phyloP scores from a whole-genome alignment of 768 basidiomycete species.

The Lyophyllum shimeji region DNA sequence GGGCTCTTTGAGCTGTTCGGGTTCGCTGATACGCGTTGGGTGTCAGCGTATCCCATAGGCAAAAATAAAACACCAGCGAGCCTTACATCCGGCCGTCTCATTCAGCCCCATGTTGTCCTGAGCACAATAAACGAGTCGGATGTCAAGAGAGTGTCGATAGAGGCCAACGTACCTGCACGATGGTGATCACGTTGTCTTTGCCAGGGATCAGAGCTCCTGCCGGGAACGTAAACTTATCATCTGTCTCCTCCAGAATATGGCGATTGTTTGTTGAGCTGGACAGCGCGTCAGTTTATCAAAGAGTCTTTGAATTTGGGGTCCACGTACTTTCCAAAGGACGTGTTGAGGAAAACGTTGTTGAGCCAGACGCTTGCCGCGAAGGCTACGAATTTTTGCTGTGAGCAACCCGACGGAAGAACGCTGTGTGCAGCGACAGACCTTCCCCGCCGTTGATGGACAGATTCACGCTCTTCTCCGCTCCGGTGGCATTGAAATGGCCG shows the following conservation, averaged over 20 bases:
- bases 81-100: slow-evolving; percentile 50
- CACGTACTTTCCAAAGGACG: slow-evolving; percentile 72
- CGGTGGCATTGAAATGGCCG: slow-evolving; percentile 71
- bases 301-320: background rate
- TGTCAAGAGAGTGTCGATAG: background rate
- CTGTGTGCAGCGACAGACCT: slow-evolving; percentile 37
- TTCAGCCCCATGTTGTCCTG: slow-evolving; percentile 83
- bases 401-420: background rate
- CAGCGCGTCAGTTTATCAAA: background rate
- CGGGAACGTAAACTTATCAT: slow-evolving; percentile 66
- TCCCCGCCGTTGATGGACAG: slow-evolving; percentile 80
- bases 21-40: slow-evolving; percentile 24
- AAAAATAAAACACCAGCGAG: background rate
- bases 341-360: slow-evolving; percentile 68
- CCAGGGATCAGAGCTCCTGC: slow-evolving; percentile 46
- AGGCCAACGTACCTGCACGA: slow-evolving; percentile 59
- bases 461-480: slow-evolving; percentile 61
- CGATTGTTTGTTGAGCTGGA: slow-evolving; percentile 65
- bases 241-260: slow-evolving; percentile 62
- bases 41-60: background rate
- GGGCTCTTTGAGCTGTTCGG: slow-evolving; percentile 67
- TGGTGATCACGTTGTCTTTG: slow-evolving; percentile 72
- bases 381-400: slow-evolving; percentile 35
- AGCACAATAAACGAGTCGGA: background rate
- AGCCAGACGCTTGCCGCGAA: slow-evolving; percentile 86